Evolutionary conservation across 352 stramenopile genomes (phyloP).

Genomic region (Globisporangium parvum): DNA sequence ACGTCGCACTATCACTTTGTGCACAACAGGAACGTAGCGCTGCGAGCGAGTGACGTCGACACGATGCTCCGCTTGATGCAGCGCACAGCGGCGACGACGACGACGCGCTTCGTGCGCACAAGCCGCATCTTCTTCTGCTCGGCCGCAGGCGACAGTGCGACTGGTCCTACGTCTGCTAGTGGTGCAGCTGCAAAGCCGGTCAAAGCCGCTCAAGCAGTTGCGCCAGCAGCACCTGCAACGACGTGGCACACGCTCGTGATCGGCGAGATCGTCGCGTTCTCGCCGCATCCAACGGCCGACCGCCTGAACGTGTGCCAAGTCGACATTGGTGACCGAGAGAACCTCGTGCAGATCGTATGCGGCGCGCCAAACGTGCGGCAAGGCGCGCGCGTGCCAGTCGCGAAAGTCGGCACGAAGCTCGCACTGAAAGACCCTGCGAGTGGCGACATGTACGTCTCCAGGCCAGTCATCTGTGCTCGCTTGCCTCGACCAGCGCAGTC

Average conservation of each 20-base stretch:
- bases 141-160: not conserved
- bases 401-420: slow-evolving; percentile 53
- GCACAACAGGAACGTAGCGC: no score
- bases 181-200: not conserved
- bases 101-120: not conserved
- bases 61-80: no score
- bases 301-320: slow-evolving; percentile 65
- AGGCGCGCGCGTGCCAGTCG: slow-evolving; percentile 58
- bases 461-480: not conserved
- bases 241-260: slow-evolving; percentile 67
- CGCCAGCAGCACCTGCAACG: slow-evolving; percentile 27
- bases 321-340: slow-evolving; percentile 47
- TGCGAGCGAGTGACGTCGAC: no score
- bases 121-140: not conserved
- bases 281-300: slow-evolving; percentile 54
- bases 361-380: slow-evolving; percentile 56
- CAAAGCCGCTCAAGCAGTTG: slow-evolving; percentile 9
- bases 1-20: no score
- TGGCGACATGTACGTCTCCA: slow-evolving; percentile 41
- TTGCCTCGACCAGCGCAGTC: not conserved
- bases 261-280: slow-evolving; percentile 59
- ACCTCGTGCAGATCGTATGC: slow-evolving; percentile 73
- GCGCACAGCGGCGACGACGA: no score
- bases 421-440: slow-evolving; percentile 42
- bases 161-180: not conserved